phyloP scores from a whole-genome alignment of 495 filamentous ascomycete genomes.

The Aspergillus haitiensis region DNA sequence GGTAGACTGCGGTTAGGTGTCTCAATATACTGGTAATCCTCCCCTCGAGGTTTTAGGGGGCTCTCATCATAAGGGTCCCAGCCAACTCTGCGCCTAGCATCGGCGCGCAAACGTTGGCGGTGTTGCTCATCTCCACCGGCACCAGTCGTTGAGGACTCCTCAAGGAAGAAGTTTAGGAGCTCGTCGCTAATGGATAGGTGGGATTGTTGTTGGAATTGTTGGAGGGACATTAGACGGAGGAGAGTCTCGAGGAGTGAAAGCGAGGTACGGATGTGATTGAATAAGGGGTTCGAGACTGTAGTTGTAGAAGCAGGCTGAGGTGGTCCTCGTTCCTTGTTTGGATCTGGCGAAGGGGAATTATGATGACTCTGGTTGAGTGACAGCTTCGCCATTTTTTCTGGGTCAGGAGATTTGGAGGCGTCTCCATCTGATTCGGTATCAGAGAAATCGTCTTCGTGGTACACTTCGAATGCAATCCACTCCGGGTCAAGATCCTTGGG shows the following conservation, averaged over 20 bases:
- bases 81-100: conserved; percentile 76
- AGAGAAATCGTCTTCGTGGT: conserved; percentile 59
- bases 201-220: conserved; percentile 92
- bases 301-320: conserved; percentile 28
- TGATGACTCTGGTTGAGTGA: conserved; percentile 31
- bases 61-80: conserved; percentile 85
- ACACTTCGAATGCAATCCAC: conserved; percentile 95
- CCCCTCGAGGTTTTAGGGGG: conserved; percentile 62
- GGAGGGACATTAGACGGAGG: conserved; percentile 86
- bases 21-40: conserved; percentile 57
- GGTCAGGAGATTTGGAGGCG: conserved; percentile 30
- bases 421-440: conserved; percentile 62
- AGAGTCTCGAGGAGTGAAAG: conserved; percentile 94
- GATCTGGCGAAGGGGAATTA: conserved; percentile 23
- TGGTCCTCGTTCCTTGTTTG: conserved; percentile 27
- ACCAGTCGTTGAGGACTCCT: conserved; percentile 72
- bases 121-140: conserved; percentile 70
- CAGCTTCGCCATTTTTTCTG: conserved; percentile 44
- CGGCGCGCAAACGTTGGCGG: conserved; percentile 66
- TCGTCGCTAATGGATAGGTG: conserved; percentile 96
- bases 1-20: conserved; percentile 29
- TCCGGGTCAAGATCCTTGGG: conserved; percentile 84
- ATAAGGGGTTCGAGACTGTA: conserved; percentile 42
- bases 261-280: conserved; percentile 68
- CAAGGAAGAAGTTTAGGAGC: conserved; percentile 89